phyloP scores from a whole-genome alignment of 2,329 filamentous ascomycete species.

The Aaosphaeria arxii region DNA sequence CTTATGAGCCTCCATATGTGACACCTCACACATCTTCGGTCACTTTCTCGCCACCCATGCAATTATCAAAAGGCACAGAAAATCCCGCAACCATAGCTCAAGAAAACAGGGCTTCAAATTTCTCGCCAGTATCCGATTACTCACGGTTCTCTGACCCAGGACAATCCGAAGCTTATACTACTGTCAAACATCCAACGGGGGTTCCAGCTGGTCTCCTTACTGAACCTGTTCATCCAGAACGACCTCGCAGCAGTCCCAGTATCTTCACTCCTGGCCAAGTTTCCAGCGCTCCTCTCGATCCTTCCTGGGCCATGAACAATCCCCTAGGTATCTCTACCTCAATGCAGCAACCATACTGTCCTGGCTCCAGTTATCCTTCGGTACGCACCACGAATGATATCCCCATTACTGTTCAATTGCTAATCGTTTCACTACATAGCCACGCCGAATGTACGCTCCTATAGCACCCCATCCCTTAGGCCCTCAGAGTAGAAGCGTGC shows the following conservation, averaged over 20 bases:
- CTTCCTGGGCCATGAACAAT: slow-evolving; percentile 38
- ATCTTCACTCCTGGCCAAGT: slow-evolving; percentile 37
- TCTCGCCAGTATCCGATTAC: slow-evolving; percentile 30
- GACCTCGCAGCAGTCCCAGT: slow-evolving; percentile 44
- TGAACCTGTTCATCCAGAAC: slow-evolving; percentile 21
- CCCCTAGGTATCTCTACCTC: slow-evolving; percentile 37
- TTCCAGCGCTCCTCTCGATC: slow-evolving; percentile 15
- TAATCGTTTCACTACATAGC: slow-evolving; percentile 35
- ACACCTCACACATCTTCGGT: slow-evolving; percentile 29
- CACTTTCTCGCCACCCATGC: slow-evolving; percentile 17
- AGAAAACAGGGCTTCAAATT: slow-evolving; percentile 19
- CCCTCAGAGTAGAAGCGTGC: slow-evolving; percentile 21
- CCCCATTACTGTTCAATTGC: neutral
- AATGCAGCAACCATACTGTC: slow-evolving; percentile 25
- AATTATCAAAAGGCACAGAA: slow-evolving; percentile 21
- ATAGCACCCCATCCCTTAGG: slow-evolving; percentile 44
- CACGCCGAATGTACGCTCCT: slow-evolving; percentile 41
- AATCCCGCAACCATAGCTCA: slow-evolving; percentile 15
- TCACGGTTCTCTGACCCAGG: slow-evolving; percentile 22
- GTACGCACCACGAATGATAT: slow-evolving; percentile 16
- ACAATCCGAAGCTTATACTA: slow-evolving; percentile 12
- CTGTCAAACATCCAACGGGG: slow-evolving; percentile 14
- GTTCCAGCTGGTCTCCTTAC: slow-evolving; percentile 6
- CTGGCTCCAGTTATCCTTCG: slow-evolving; percentile 22
- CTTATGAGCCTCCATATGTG: slow-evolving; percentile 29